Evolutionary conservation across 2,329 filamentous ascomycete genomes (phyloP), one percentile per base, ranked within the genome.

Genomic region (Colletotrichum graminicola): DNA sequence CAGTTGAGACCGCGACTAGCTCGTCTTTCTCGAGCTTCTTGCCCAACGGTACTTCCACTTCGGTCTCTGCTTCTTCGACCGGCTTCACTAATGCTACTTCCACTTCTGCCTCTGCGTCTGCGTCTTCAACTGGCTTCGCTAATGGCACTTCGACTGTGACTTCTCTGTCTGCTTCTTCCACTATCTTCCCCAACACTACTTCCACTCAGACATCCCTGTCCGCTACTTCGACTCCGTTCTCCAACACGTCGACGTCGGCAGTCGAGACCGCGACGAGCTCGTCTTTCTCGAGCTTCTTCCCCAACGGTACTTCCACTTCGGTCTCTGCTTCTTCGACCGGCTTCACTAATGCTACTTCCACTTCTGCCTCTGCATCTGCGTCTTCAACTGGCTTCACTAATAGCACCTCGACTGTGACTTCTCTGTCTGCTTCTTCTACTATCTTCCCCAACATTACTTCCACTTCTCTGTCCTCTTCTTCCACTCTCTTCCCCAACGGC

Each of bases 401-500:
- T 43, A 34, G 32, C 60, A 65, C 61, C 8, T 21, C 34, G 0
- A 52, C 54, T 1, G 49, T 39, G 39, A 55, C 66, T 1, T 64
- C 67, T 1, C 10, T n/a, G 5, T 21, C 55, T 4, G 29, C 29
- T 14, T 52, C 65, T 14, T 67, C 65, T 2, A 65, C 51, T 7
- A 14, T 56, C 21, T 57, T 51, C 62, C n/a, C 43, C 21, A 66
- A 66, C 43, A 29, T 6, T 21, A 60, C 63, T 11, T 18, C 52
- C 1, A n/a, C 41, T 12, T 32, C 57, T 0, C 21, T 45, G 23
- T 47, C 57, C 12, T 12, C 57, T 34, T 61, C 60, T 11, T 11
- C 21, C 3, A 65, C 51, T 11, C n/a, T 57, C n/a, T 65, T 66
- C 63, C 63, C 63, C 16, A 66, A 66, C 34, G 34, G 29, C 10